These are phyloP conservation scores for Amanita muscaria DNA, from an alignment of 768 basidiomycete species.

Conservation along the genomic window DNA sequence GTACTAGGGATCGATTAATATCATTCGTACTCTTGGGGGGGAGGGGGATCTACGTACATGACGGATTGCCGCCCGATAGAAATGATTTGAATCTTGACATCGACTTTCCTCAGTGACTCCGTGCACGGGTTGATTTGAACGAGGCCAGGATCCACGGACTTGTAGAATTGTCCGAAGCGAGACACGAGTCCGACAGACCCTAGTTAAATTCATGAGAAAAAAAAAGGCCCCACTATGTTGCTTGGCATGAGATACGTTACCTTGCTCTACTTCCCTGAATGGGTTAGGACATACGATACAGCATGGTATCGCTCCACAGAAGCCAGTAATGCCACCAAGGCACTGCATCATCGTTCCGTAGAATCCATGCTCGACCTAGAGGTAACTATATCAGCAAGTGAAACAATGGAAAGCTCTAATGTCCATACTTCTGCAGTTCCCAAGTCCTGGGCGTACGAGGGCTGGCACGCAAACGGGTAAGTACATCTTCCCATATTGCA, in stretches of 20 bases:
- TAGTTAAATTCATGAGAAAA: too few relatives aligned
- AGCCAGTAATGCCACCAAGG: conserved; percentile 59
- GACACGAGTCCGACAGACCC: conserved; percentile 87
- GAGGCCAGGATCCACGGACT: conserved; percentile 87
- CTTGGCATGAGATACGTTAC: conserved; percentile 26
- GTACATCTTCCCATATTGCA: too few relatives aligned
- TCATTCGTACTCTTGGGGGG: neutral
- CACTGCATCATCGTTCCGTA: conserved; percentile 77
- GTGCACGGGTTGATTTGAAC: conserved; percentile 93
- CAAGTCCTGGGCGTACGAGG: conserved; percentile 87
- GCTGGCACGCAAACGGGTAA: too few relatives aligned
- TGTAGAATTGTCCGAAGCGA: conserved; percentile 95
- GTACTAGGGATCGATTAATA: conserved; percentile 35
- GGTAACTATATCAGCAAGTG: neutral
- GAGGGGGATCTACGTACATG: conserved; percentile 36
- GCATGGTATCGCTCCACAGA: conserved; percentile 72
- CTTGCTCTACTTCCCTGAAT: conserved; percentile 80
- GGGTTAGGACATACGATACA: conserved; percentile 74
- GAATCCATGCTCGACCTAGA: conserved; percentile 68
- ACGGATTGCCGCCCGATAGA: conserved; percentile 81
- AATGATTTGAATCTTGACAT: conserved; percentile 94
- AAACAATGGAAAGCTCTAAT: too few relatives aligned
- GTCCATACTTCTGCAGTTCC: conserved; percentile 48
- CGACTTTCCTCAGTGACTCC: conserved; percentile 76
- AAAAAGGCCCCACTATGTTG: neutral